Evolutionary conservation across 495 filamentous ascomycete species (phyloP), one percentile per base, ranked within the genome.

Genomic region (Neurospora discreta): DNA sequence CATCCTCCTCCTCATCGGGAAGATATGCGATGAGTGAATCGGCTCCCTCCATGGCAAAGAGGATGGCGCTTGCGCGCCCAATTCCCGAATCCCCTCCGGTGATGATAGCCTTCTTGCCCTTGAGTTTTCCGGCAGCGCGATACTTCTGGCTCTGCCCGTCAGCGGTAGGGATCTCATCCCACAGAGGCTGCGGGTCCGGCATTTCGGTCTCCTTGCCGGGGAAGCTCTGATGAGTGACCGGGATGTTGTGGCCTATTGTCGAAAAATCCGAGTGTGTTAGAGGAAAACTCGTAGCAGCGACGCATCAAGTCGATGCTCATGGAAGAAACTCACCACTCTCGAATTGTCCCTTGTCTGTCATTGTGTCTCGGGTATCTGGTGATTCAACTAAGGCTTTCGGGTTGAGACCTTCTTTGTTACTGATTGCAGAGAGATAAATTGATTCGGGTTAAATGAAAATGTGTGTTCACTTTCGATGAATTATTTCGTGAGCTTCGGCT

Each of bases 41-140:
- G 15, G 93, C 92, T 5, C 93, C 93, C 79, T 95, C 93, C 88
- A 93, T 90, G 23, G 93, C 92, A 71, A 89, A 95, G 0, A 96
- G 84, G 18, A 95, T 88, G 0, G 92, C 91, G 18, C 90, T 87
- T 0, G 92, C 90, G 9, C 92, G 90, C 18, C 93, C 92, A 75
- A 95, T 95, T 18, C 93, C 92, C 7, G 87, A 91, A 78, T 95
- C 92, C 16, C 93, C 93, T 18, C 92, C 92, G 2, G 92, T 94
- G 75, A 95, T 95, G 41, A 95, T 80, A 30, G 92, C 92, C 30
- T 88, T 90, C 79, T 91, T 92, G 73, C 88, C 90, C 71, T 83
- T 76, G 2, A 95, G 86, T 81, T 97, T 97, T 43, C 89, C 90
- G 13, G 93, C 91, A 15, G 92, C 87, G 80, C 89, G 89, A 82